Evolutionary conservation across 345 rosid species (phyloP).

Genomic region (Mallotus nudiflorus): DNA sequence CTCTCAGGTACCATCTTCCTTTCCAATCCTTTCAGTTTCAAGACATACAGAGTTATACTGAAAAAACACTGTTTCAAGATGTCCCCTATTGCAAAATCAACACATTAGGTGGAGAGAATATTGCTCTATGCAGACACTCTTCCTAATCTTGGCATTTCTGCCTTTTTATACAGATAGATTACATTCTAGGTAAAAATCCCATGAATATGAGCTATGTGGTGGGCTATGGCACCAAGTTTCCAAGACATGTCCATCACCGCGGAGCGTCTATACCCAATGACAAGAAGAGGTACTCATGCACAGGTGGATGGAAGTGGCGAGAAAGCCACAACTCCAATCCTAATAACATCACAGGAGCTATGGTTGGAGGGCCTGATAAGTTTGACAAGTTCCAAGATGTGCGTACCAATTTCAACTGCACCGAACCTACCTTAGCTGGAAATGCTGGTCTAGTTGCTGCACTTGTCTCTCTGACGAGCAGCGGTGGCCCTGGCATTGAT

Average conservation of each 20-base stretch:
- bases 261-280: constrained; percentile 73
- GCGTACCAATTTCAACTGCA: constrained; percentile 51
- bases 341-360: constrained; percentile 75
- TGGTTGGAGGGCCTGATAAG: constrained; percentile 84
- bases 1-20: constrained; percentile 50
- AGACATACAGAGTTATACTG: background rate
- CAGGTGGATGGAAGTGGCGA: constrained; percentile 65
- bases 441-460: constrained; percentile 85
- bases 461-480: constrained; percentile 63
- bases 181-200: constrained; percentile 85
- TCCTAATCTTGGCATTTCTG: background rate
- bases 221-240: constrained; percentile 69
- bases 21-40: background rate
- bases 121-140: background rate
- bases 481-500: constrained; percentile 51
- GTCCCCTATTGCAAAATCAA: too few species aligned
- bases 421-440: constrained; percentile 81
- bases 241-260: constrained; percentile 74
- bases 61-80: too few species aligned
- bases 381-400: constrained; percentile 65
- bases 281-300: constrained; percentile 61
- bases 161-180: constrained; percentile 46
- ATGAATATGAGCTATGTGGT: constrained; percentile 82
- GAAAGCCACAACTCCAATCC: constrained; percentile 60
- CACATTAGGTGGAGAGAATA: too few species aligned